These are phyloP conservation scores for Malus sieversii DNA, from an alignment of 306 rosid genomes.

Conservation along the genomic window DNA sequence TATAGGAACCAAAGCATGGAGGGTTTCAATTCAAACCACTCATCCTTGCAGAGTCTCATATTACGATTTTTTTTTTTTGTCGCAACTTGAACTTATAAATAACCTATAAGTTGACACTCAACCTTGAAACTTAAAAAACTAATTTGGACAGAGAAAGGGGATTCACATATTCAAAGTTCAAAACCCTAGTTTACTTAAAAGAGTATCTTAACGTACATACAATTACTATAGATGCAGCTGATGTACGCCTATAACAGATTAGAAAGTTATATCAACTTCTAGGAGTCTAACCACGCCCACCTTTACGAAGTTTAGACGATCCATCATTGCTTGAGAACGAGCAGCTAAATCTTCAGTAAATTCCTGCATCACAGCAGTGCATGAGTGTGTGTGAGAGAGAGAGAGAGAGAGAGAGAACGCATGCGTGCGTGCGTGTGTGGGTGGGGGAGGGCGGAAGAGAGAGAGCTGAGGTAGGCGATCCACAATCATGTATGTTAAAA, in stretches of 20 bases:
- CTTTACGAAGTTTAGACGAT: constrained; percentile 55
- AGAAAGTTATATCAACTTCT: not conserved
- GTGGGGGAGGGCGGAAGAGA: not conserved
- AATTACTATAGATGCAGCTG: not conserved
- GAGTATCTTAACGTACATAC: not conserved
- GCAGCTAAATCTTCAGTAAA: constrained; percentile 78
- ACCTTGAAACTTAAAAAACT: not conserved
- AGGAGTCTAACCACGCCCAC: constrained; percentile 33
- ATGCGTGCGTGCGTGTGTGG: too few relatives aligned
- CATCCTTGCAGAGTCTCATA: not conserved
- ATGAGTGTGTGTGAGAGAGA: not conserved
- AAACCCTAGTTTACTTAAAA: not conserved
- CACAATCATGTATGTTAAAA: not conserved
- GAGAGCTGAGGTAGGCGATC: not conserved
- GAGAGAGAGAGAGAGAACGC: constrained; percentile 3
- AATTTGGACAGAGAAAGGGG: not conserved
- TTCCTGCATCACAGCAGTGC: constrained; percentile 42
- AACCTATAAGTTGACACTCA: not conserved
- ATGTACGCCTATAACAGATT: not conserved
- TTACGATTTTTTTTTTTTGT: not conserved
- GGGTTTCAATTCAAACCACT: not conserved
- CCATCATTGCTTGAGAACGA: constrained; percentile 65
- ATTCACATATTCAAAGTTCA: not conserved
- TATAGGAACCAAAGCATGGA: constrained; percentile 9
- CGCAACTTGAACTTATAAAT: not conserved